Evolutionary conservation across 1,284 basidiomycete genomes (phyloP).

Genomic region (Chiua sp.): DNA sequence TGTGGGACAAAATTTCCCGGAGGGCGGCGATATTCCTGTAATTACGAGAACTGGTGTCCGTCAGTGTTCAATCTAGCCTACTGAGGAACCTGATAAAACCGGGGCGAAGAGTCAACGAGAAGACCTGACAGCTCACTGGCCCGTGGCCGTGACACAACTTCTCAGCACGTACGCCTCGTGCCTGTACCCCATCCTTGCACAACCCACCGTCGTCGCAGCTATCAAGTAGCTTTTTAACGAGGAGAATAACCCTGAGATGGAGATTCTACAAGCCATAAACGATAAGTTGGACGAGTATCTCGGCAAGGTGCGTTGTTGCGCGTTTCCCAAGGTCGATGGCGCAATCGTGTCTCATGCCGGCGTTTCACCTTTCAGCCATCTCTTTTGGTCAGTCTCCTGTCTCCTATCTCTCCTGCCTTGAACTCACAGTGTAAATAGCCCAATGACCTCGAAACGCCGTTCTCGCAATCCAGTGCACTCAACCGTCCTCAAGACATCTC

Average conservation of each 20-base stretch:
- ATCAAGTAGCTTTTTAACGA: slow-evolving; percentile 1
- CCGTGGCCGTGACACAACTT: not conserved
- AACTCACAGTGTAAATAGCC: slow-evolving; percentile 5
- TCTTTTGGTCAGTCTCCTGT: slow-evolving; percentile 24
- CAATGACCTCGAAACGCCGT: slow-evolving; percentile 22
- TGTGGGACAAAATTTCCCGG: slow-evolving; percentile 4
- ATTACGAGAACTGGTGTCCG: not conserved
- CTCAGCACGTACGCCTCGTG: not conserved
- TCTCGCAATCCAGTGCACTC: slow-evolving; percentile 9
- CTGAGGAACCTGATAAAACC: not conserved
- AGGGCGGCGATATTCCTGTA: not conserved
- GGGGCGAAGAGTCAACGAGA: not conserved
- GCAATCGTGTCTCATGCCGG: slow-evolving; percentile 39
- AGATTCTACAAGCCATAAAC: slow-evolving; percentile 19
- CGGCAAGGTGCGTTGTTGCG: slow-evolving; percentile 24
- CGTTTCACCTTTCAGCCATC: slow-evolving; percentile 14
- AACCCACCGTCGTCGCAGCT: slow-evolving; percentile 5
- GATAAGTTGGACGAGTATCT: slow-evolving; percentile 22
- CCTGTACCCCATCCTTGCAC: slow-evolving; percentile 2
- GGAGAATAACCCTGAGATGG: slow-evolving; percentile 11
- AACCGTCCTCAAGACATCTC: slow-evolving; percentile 17
- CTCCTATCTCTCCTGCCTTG: not conserved
- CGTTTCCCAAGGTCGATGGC: slow-evolving; percentile 28
- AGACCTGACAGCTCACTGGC: not conserved
- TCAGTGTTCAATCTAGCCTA: not conserved